Conservation (phyloP, 2,329 filamentous ascomycete species). For the Clarireedia paspali region DNA sequence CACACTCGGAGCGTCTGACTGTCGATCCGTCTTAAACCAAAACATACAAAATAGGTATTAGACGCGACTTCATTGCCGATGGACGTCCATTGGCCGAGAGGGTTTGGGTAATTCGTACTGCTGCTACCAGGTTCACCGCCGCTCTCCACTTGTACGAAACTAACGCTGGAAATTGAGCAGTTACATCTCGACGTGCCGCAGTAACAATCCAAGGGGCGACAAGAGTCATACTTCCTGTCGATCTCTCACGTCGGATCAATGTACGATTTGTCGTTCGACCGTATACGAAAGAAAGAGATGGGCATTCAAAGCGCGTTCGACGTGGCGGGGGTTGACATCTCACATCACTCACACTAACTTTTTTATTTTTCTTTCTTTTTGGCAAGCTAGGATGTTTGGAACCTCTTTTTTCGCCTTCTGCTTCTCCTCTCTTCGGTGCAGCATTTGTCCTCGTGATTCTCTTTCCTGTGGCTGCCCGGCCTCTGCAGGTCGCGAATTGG, state of each 20-base stretch:
- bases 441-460: constrained; percentile 6
- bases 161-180: constrained; percentile 1
- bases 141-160: not conserved
- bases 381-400: not conserved
- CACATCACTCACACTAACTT: not conserved
- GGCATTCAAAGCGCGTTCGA: not conserved
- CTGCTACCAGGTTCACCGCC: not conserved
- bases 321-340: constrained; percentile 3
- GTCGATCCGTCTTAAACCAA: not conserved
- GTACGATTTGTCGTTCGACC: not conserved
- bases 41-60: not conserved
- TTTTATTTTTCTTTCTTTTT: not conserved
- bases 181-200: not conserved
- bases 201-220: not conserved
- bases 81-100: not conserved
- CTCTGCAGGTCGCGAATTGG: constrained; percentile 1
- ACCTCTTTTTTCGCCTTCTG: not conserved
- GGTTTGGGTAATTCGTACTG: not conserved
- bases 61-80: constrained; percentile 1
- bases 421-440: not conserved
- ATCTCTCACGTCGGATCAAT: not conserved
- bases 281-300: not conserved
- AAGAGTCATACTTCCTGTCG: not conserved
- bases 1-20: not conserved
- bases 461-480: not conserved